These are phyloP conservation scores for Colletotrichum noveboracense DNA, from an alignment of 2,329 filamentous ascomycete genomes.

Conservation along the genomic window DNA sequence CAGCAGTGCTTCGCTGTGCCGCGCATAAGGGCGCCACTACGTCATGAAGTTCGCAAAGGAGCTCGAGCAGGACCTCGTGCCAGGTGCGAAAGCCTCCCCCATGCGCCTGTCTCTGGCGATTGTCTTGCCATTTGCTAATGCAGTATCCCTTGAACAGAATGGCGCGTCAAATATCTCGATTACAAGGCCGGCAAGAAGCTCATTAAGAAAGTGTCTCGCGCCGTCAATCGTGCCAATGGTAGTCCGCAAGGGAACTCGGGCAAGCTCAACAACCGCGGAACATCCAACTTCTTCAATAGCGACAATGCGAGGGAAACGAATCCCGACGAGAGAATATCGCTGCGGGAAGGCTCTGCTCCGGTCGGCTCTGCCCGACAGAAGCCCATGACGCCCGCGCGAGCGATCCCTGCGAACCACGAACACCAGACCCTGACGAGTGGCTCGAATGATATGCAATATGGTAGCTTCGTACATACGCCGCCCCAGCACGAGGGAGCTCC, in stretches of 20 bases:
- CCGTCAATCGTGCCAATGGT: slow-evolving; percentile 62
- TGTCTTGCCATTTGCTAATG: not conserved
- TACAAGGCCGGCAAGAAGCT: slow-evolving; percentile 97
- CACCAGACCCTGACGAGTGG: slow-evolving; percentile 44
- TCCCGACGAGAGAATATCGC: slow-evolving; percentile 24
- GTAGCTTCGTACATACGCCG: slow-evolving; percentile 56
- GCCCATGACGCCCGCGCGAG: slow-evolving; percentile 22
- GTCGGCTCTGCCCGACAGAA: slow-evolving; percentile 25
- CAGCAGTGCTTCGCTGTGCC: not conserved
- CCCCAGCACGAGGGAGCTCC: slow-evolving; percentile 32
- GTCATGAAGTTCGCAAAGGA: slow-evolving; percentile 76
- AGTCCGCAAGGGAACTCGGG: not conserved
- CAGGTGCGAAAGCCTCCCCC: slow-evolving; percentile 55
- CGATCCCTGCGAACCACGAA: slow-evolving; percentile 35
- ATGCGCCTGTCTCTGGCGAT: not conserved
- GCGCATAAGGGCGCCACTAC: slow-evolving; percentile 22
- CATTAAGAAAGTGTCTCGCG: slow-evolving; percentile 80
- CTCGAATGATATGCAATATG: slow-evolving; percentile 51
- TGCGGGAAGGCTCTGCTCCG: slow-evolving; percentile 30
- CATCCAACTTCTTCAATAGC: not conserved
- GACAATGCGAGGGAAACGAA: not conserved
- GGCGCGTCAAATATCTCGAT: slow-evolving; percentile 91
- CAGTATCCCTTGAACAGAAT: slow-evolving; percentile 59
- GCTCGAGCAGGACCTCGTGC: slow-evolving; percentile 85
- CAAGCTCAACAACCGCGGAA: not conserved